Percentiles rank a stretch among this genome's conserved stretches.
Conservation (phyloP, 371 early-diverging fungal species). For the Blyttiomyces sp. region DNA sequence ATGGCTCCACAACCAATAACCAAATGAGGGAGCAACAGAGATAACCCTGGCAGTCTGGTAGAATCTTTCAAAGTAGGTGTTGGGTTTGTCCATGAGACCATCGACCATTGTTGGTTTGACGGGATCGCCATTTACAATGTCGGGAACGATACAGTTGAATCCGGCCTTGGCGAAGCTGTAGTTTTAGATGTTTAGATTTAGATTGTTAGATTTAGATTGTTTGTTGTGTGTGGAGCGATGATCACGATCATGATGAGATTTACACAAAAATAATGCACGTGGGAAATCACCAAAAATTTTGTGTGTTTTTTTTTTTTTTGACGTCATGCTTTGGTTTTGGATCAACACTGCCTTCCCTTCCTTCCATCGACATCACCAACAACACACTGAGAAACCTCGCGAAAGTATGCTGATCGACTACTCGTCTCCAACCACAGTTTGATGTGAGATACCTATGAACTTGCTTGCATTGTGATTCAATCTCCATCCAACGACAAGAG, state of each 20-base stretch:
- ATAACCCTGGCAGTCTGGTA: background rate
- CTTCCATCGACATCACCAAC: no score
- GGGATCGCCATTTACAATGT: slow-evolving; percentile 11
- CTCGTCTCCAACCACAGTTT: no score
- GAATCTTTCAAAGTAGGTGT: background rate
- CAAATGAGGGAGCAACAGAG: background rate
- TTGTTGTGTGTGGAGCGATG: background rate
- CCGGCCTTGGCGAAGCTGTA: slow-evolving; percentile 6
- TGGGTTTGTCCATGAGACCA: background rate
- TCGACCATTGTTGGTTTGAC: background rate
- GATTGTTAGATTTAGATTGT: background rate
- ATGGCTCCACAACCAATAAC: slow-evolving; percentile 1
- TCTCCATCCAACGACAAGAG: no score
- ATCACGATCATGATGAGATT: background rate
- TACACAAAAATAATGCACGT: no score
- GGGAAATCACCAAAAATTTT: no score
- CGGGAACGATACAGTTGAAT: slow-evolving; percentile 10
- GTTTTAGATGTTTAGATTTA: background rate
- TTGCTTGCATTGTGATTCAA: no score
- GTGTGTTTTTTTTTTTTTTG: no score
- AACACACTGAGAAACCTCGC: no score
- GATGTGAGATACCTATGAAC: no score
- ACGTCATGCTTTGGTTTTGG: no score
- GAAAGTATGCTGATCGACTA: no score
- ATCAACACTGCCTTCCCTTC: no score